A percentile compares a stretch with the other conserved stretches of the same genome.
Conservation (phyloP, 129 eudicot species). For the Erigeron canadensis region DNA sequence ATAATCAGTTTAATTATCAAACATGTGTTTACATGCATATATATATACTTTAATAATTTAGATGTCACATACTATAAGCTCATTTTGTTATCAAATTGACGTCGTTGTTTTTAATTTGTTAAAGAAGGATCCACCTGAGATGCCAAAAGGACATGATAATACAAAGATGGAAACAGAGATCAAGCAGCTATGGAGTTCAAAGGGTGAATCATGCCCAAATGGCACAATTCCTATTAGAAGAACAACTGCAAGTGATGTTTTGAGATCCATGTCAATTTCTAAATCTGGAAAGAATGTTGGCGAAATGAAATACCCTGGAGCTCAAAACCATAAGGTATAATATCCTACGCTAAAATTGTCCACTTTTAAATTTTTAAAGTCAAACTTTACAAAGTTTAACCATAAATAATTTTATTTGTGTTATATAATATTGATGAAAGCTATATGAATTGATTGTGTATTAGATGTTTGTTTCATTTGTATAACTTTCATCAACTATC, state of each 20-base stretch:
- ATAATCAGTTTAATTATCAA: too few relatives aligned
- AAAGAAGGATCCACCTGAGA: conserved; percentile 55
- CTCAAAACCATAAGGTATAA: conserved; percentile 67
- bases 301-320: conserved; percentile 32
- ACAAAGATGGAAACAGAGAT: conserved; percentile 30
- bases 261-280: conserved; percentile 43
- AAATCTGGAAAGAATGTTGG: conserved; percentile 50
- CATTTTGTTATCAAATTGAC: too few relatives aligned
- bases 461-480: too few relatives aligned
- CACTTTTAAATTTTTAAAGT: too few relatives aligned
- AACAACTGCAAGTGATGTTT: conserved; percentile 57
- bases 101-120: too few relatives aligned
- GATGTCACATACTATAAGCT: too few relatives aligned
- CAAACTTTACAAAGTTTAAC: too few relatives aligned
- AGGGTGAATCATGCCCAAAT: conserved; percentile 70
- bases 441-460: too few relatives aligned
- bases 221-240: conserved; percentile 85
- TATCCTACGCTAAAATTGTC: background rate
- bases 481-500: too few relatives aligned
- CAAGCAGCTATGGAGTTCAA: conserved; percentile 69
- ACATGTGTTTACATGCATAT: background rate
- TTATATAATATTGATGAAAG: too few relatives aligned
- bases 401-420: too few relatives aligned
- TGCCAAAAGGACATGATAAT: conserved; percentile 50
- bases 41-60: too few relatives aligned